Base-by-base conservation (phyloP, 495 filamentous ascomycete species). In the Penicillium tannophilum region DNA sequence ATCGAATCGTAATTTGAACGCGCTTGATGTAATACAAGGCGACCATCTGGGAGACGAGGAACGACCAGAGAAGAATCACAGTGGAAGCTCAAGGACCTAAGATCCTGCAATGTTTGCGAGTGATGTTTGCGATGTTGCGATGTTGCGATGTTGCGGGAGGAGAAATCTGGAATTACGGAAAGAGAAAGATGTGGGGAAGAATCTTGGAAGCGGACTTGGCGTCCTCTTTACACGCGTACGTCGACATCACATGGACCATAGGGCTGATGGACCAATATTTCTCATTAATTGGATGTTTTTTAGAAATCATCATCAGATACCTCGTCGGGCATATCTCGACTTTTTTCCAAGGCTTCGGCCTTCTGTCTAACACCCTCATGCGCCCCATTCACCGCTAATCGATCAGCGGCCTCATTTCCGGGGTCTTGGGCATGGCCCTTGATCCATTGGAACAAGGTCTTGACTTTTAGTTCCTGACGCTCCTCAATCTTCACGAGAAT, bases 341-440 rank as follows among this genome's bases (percentile, higher is more conserved):
- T 56, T 0, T 56, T 58, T 53, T 70, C 63, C 53, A 68, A 30
- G 12, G 67, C 68, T 48, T 68, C 64, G 30, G 60, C 62, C 58
- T 75, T 71, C 35, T 72, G 69, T 20, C 61, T 59, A 2, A 71
- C 71, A 12, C 75, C 78, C 41, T 63, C 70, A 35, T 73, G 76
- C 19, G 82, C 82, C 26, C 79, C 82, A 55, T 77, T 73, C 23
- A 92, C 88, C 6, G 94, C 94, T 56, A 98, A 76, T 42, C 67
- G 71, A 74, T 98, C 94, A 11, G 94, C 92, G 6, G 85, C 88
- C 50, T 84, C 79, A 63, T 97, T 97, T 7, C 92, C 92, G 6
- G 69, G 68, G 54, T 90, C 77, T 12, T 76, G 74, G 17, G 72
- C 78, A 67, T 97, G 92, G 0, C 91, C 93, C 71, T 93, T 96